phyloP scores from a whole-genome alignment of 2,329 filamentous ascomycete genomes.

The Talaromyces funiculosus region DNA sequence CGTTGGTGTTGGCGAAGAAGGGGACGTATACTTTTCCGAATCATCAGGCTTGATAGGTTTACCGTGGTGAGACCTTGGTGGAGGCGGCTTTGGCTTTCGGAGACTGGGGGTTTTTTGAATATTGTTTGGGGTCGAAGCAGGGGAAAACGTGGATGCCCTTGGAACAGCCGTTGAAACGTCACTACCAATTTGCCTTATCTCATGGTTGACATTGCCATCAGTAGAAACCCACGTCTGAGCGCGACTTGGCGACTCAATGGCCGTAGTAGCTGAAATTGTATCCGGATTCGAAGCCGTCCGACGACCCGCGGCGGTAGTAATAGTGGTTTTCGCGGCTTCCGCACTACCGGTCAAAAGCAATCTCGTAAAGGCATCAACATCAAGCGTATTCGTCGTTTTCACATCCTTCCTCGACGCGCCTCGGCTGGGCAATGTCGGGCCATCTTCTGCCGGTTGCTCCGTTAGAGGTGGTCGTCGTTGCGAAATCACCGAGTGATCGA shows the following conservation, averaged over 20 bases:
- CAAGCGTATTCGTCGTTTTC: constrained; percentile 44
- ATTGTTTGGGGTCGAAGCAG: constrained; percentile 41
- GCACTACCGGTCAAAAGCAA: constrained; percentile 68
- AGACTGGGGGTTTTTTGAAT: constrained; percentile 4
- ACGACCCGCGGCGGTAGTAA: neutral
- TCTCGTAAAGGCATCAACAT: constrained; percentile 73
- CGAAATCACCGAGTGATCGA: neutral
- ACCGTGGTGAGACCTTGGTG: constrained; percentile 71
- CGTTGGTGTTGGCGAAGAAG: neutral
- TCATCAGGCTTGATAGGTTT: constrained; percentile 57
- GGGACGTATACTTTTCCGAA: constrained; percentile 15
- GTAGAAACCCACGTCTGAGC: neutral
- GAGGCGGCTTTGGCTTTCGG: constrained; percentile 63
- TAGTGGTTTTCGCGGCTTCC: constrained; percentile 18
- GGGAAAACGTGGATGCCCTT: constrained; percentile 42
- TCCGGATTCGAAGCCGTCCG: neutral
- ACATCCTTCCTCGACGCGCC: neutral
- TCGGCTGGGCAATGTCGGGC: neutral
- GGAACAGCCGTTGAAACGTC: neutral
- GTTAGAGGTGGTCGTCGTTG: neutral
- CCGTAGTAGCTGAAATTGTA: neutral
- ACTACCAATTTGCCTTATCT: neutral
- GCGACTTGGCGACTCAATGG: neutral
- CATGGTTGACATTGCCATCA: neutral
- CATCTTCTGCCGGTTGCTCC: neutral